A percentile compares a stretch with the other conserved stretches of the same genome.
Evolutionary conservation across 2,329 filamentous ascomycete genomes (phyloP).

Genomic region (Blastomyces parvus): DNA sequence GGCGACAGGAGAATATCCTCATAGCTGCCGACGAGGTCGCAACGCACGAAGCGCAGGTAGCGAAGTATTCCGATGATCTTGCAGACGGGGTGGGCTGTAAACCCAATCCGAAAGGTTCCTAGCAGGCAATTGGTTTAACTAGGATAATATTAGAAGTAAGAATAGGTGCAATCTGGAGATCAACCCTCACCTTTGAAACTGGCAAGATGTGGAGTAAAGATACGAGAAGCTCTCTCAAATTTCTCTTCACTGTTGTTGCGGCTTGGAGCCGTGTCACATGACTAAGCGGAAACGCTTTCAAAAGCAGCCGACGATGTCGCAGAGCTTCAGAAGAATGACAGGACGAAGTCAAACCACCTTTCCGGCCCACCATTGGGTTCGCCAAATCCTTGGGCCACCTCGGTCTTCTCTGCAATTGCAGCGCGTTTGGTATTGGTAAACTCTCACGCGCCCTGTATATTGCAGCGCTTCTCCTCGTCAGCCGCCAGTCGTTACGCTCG

Average conservation of each 20-base stretch:
- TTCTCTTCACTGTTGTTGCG: too few species aligned
- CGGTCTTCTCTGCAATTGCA: background rate
- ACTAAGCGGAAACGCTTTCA: too few species aligned
- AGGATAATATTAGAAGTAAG: background rate
- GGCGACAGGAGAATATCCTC: conserved; percentile 2
- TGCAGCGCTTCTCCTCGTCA: background rate
- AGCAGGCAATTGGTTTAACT: background rate
- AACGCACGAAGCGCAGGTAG: too few species aligned
- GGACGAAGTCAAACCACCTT: background rate
- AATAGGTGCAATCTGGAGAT: background rate
- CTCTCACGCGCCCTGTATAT: background rate
- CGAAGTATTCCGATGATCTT: background rate
- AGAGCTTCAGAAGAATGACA: background rate
- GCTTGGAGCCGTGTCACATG: too few species aligned
- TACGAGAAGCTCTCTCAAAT: background rate
- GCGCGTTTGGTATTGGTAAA: background rate
- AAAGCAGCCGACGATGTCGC: too few species aligned
- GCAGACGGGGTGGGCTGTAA: background rate
- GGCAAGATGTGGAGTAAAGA: background rate
- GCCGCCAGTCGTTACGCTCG: background rate
- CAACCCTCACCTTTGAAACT: background rate
- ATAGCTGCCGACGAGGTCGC: background rate
- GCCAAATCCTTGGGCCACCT: background rate
- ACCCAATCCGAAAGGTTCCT: background rate
- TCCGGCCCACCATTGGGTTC: background rate